Evolutionary conservation across 176 grass and related monocot species (phyloP), one percentile per base, ranked within the genome.

Genomic region (Metroxylon sagu): DNA sequence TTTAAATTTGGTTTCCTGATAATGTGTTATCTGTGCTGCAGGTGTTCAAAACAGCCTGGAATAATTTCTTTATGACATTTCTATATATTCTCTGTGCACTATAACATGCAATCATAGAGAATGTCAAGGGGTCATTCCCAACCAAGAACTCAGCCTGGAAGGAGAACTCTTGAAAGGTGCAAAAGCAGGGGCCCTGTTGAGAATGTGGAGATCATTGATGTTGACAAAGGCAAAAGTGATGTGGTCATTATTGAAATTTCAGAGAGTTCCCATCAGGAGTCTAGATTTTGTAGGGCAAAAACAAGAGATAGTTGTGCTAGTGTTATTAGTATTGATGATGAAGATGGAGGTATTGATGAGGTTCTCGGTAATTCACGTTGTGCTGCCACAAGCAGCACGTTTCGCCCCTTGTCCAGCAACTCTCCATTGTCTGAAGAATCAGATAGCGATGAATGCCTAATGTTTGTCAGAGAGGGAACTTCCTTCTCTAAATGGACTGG

Each of bases 241-340:
- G 85, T 70, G 60, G 19, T 57, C 14, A 71, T 82, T 25, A 83
- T 83, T 48, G 74, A 83, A 25, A 51, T 19, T 6, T 57, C 80
- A 12, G 74, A 61, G 26, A 56, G 50, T 51, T 83, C 74, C 26
- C 25, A 50, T 23, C 28, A 49, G 14, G 7, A 39, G n/a, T 57
- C 73, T 52, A 70, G 35, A 19, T 76, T 53, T 29, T 67, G 12
- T 21, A 72, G 26, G 19, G 8, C 5, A 2, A 80, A 70, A 55
- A 79, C 71, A 64, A 60, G 61, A 35, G 72, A 30, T 49, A 58
- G 16, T 29, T 78, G 25, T 10, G 48, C 69, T 19, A 62, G 72
- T 78, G 80, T 97, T 56, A 92, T 98, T 59, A 72, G 76, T 57
- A 61, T 98, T 67, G 93, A 91, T 70, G 93, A 97, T 4, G 78